Percentiles rank a stretch among this genome's conserved stretches.
phyloP scores from a whole-genome alignment of 306 rosid genomes.

The Malus domestica region DNA sequence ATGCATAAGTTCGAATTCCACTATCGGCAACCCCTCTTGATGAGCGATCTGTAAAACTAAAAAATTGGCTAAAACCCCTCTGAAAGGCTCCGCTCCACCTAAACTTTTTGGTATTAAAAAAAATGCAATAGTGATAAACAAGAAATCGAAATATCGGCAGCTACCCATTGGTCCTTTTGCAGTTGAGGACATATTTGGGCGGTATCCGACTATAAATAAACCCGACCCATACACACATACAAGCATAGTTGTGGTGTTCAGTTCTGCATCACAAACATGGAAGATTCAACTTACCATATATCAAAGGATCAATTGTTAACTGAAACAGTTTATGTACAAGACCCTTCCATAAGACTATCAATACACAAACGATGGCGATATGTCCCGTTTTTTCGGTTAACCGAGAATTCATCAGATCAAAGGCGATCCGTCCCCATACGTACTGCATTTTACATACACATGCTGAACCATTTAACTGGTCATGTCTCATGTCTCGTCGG shows the following conservation, averaged over 20 bases:
- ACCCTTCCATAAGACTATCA: not conserved
- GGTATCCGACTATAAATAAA: not conserved
- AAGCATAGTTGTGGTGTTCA: not conserved
- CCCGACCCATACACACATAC: not conserved
- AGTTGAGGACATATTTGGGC: no score
- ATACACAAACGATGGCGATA: not conserved
- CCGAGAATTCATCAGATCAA: not conserved
- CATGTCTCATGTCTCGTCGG: constrained; percentile 77
- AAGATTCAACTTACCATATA: not conserved
- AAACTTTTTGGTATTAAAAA: no score
- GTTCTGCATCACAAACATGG: not conserved
- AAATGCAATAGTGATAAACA: no score
- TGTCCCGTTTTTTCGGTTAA: not conserved
- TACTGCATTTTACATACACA: not conserved
- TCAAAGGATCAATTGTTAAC: not conserved
- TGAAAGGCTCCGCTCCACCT: no score
- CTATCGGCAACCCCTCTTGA: no score
- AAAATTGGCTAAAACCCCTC: no score
- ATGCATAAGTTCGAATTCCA: no score
- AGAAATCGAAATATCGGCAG: no score
- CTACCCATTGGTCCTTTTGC: no score
- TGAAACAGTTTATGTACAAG: constrained; percentile 16
- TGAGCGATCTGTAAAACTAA: no score
- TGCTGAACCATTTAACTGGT: constrained; percentile 7
- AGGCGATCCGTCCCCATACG: not conserved